Evolutionary conservation across 495 filamentous ascomycete species (phyloP).

Genomic region (Astrothelium macrocarpum): DNA sequence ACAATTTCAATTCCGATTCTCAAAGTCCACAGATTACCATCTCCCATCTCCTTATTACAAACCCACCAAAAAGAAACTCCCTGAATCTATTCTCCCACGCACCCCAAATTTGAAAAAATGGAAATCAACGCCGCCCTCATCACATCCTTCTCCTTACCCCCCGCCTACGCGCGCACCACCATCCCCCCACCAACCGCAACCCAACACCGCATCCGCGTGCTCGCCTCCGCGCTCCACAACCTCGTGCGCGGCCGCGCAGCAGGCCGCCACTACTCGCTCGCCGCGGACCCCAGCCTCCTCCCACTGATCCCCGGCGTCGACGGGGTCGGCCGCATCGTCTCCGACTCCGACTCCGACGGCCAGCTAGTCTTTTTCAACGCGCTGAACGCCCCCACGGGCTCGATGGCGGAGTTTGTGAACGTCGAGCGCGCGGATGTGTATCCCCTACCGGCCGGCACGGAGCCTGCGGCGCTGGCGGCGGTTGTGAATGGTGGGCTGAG

Average conservation of each 20-base stretch:
- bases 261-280: slow-evolving; percentile 38
- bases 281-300: slow-evolving; percentile 24
- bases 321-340: slow-evolving; percentile 22
- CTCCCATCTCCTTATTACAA: neutral
- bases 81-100: neutral
- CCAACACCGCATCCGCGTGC: slow-evolving; percentile 20
- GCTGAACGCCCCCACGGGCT: slow-evolving; percentile 17
- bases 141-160: slow-evolving; percentile 27
- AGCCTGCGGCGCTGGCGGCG: slow-evolving; percentile 36
- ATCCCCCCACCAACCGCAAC: slow-evolving; percentile 9
- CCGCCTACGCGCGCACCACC: slow-evolving; percentile 25
- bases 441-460: slow-evolving; percentile 18
- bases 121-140: neutral
- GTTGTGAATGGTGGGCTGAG: slow-evolving; percentile 39
- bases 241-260: slow-evolving; percentile 37
- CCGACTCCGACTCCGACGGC: slow-evolving; percentile 10
- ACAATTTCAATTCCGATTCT: neutral
- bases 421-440: slow-evolving; percentile 2
- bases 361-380: slow-evolving; percentile 35
- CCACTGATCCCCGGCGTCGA: slow-evolving; percentile 30
- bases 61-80: neutral
- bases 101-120: neutral
- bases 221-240: slow-evolving; percentile 35
- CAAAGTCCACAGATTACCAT: neutral
- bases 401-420: slow-evolving; percentile 12